These are phyloP conservation scores for Fusarium concolor DNA, from an alignment of 2,329 filamentous ascomycete species.

Conservation along the genomic window DNA sequence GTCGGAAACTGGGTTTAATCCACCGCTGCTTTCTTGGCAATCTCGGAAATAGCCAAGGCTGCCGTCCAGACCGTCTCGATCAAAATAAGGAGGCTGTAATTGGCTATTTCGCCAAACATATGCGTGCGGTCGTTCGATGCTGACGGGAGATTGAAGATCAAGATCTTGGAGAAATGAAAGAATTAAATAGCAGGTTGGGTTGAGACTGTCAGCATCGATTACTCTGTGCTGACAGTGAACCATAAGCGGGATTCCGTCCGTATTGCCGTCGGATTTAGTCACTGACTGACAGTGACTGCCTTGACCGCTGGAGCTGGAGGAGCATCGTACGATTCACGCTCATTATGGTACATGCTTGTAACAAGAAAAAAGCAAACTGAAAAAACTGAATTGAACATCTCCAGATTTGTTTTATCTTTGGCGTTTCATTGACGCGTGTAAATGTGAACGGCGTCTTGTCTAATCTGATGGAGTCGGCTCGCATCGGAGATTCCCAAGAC, in stretches of 20 bases:
- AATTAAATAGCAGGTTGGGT: not conserved
- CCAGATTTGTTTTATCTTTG: too few species aligned
- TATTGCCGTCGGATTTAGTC: not conserved
- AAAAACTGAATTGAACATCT: too few species aligned
- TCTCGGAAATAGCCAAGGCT: slow-evolving; percentile 25
- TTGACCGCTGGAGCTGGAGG: not conserved
- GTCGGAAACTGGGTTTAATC: slow-evolving; percentile 1
- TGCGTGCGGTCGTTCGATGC: not conserved
- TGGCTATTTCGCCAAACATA: not conserved
- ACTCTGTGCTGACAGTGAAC: not conserved
- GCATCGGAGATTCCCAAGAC: too few species aligned
- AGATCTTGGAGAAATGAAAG: not conserved
- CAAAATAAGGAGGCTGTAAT: not conserved
- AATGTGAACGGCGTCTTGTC: too few species aligned
- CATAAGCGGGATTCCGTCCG: not conserved
- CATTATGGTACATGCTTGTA: not conserved
- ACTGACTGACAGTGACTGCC: not conserved
- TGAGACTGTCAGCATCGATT: not conserved
- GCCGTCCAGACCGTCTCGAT: not conserved
- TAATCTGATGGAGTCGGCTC: not conserved
- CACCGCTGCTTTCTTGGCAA: slow-evolving; percentile 7
- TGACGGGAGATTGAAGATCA: not conserved
- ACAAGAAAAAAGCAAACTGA: not conserved
- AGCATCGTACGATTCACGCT: not conserved
- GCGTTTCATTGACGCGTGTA: too few species aligned